Conservation (phyloP, 73 alveolate genomes). For the Strombidium stylifer region DNA sequence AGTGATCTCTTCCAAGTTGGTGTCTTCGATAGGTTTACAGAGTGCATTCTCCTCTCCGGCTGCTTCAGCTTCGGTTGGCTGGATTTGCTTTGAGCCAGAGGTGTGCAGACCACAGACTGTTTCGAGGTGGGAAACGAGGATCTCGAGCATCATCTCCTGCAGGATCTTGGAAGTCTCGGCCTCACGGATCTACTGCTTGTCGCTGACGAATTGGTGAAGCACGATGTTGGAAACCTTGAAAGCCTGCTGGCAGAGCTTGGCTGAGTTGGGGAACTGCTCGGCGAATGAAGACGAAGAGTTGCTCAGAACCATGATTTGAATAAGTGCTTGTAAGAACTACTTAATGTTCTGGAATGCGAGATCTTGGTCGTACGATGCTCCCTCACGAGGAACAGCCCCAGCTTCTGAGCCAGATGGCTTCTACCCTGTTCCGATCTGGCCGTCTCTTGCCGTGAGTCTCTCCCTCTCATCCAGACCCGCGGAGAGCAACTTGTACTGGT, state of each 20-base stretch:
- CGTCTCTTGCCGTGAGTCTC: too few relatives aligned
- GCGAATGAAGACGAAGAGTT: background rate
- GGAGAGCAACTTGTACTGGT: too few relatives aligned
- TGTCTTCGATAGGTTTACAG: background rate
- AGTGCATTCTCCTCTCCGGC: too few relatives aligned
- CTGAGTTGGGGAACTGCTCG: background rate
- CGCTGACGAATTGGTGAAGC: constrained; percentile 36
- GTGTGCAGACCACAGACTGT: constrained; percentile 24
- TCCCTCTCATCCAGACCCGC: too few relatives aligned
- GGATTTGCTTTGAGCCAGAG: background rate
- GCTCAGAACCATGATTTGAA: background rate
- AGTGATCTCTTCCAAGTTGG: constrained; percentile 4
- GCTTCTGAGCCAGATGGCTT: too few relatives aligned
- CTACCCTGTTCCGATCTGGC: too few relatives aligned
- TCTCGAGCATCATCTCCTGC: constrained; percentile 43
- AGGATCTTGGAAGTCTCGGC: constrained; percentile 27
- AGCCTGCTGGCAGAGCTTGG: constrained; percentile 1
- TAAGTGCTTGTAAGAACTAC: constrained; percentile 10
- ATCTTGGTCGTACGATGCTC: too few relatives aligned
- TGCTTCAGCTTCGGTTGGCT: too few relatives aligned
- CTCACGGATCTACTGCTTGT: constrained; percentile 36
- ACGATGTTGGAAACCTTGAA: constrained; percentile 24
- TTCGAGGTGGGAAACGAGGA: constrained; percentile 24
- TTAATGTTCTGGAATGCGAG: background rate
- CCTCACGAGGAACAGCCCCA: too few relatives aligned